These are phyloP conservation scores for Thymus mandschuricus DNA, from an alignment of 257 asterid species.

Conservation along the genomic window DNA sequence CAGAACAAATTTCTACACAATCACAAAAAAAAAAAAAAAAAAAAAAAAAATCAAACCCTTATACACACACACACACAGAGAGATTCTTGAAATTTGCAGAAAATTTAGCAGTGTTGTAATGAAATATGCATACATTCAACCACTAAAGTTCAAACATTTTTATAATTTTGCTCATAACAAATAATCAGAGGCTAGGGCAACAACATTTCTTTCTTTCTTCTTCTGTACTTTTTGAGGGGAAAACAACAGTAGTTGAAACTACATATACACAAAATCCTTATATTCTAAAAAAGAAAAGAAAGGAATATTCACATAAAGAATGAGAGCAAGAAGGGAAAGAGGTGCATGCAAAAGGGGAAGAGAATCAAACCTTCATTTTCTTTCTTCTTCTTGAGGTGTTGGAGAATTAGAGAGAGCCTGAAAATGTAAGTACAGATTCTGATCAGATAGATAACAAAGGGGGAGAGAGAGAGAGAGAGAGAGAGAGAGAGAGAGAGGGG, in stretches of 20 bases:
- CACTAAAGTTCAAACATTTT: background rate
- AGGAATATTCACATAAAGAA: constrained; percentile 11
- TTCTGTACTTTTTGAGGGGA: too few relatives aligned
- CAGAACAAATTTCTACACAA: constrained; percentile 53
- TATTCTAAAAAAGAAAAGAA: background rate
- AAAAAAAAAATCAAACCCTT: too few relatives aligned
- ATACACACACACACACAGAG: background rate
- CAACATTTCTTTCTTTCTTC: background rate
- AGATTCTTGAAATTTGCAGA: background rate
- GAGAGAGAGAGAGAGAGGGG: background rate
- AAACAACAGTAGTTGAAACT: constrained; percentile 13
- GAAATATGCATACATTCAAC: background rate
- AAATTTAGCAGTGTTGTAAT: background rate
- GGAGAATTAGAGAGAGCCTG: constrained; percentile 19
- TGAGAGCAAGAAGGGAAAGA: background rate
- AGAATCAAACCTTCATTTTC: constrained; percentile 44
- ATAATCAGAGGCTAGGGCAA: background rate
- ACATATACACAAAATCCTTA: background rate
- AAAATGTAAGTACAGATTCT: constrained; percentile 18
- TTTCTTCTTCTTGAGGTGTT: background rate
- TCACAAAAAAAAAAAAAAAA: background rate
- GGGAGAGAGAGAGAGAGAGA: background rate
- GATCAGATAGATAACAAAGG: constrained; percentile 15
- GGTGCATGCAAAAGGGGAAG: constrained; percentile 13
- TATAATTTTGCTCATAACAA: background rate